Base-by-base conservation (phyloP, 305 asterid genomes). In the Solanum hybrid region DNA sequence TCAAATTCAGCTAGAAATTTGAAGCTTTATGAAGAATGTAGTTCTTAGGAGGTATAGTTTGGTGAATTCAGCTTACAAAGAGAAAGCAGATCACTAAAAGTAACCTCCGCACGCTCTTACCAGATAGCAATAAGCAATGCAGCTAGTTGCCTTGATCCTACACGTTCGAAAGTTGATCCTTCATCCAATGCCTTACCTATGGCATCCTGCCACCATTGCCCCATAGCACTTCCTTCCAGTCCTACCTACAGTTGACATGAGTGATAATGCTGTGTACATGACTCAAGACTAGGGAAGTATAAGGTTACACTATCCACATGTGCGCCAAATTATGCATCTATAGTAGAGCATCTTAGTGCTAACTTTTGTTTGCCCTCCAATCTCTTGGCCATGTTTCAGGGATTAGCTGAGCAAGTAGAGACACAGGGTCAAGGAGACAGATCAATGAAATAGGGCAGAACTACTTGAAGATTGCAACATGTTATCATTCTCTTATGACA, bases 171-270 rank as follows among this genome's bases (percentile, higher is more conserved):
- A 36, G 93, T 92, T 29, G 94, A 90, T 20, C 95, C 98, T 91
- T 97, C 99, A 70, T 94, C 99, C 92, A 97, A 94, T 26, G 96
- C 93, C 92, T 96, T 97, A 80, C 99, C 98, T 38, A 97, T 94
- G 79, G 96, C 94, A 87, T 97, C 99, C 91, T 93, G 98, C 99
- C 99, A 97, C 99, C 98, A 97, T 90, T 95, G 98, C 84, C 99
- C 99, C 15, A 93, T 91, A 81, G 98, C 92, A 93, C 99, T 97
- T 91, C 99, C 99, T 95, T 97, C 99, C 78, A 96, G 95, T 92
- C 99, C 99, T 91, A 97, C 99, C 99, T 97, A 93, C 92, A 96
- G 90, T 76, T 81, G 38, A 86, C 78, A 89, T 45, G 61, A 79
- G 26, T 37, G 78, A 34, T 26, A 89, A 77, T 27, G 73, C 68